These are phyloP conservation scores for Chrysoporthe puriensis DNA, from an alignment of 2,329 filamentous ascomycete species.

Conservation along the genomic window DNA sequence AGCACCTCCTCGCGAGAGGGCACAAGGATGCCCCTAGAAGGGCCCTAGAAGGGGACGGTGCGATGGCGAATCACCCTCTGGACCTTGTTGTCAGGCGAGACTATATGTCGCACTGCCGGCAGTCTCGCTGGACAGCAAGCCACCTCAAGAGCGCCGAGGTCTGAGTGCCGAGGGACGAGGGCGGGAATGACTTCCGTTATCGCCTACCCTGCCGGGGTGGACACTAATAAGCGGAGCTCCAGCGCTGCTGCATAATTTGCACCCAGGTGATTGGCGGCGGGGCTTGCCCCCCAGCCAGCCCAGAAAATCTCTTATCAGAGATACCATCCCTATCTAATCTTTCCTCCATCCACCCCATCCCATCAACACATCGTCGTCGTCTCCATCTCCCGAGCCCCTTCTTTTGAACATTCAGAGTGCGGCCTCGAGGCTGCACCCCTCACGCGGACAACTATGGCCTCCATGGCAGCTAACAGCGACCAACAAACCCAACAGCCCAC, in stretches of 20 bases:
- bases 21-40: too few species aligned
- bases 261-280: not conserved
- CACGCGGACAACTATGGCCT: slow-evolving; percentile 47
- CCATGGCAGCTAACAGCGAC: slow-evolving; percentile 55
- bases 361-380: slow-evolving; percentile 15
- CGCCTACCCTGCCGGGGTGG: slow-evolving; percentile 13
- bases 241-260: slow-evolving; percentile 1
- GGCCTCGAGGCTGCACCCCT: slow-evolving; percentile 21
- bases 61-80: not conserved
- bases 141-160: slow-evolving; percentile 1
- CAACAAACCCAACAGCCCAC: slow-evolving; percentile 79
- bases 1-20: too few species aligned
- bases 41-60: too few species aligned
- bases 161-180: not conserved
- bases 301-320: slow-evolving; percentile 18
- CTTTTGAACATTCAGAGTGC: slow-evolving; percentile 11
- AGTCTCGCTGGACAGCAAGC: not conserved
- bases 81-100: not conserved
- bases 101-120: not conserved
- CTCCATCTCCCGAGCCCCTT: slow-evolving; percentile 6
- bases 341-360: slow-evolving; percentile 13
- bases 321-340: slow-evolving; percentile 21
- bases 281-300: not conserved
- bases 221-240: slow-evolving; percentile 1
- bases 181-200: slow-evolving; percentile 5